Evolutionary conservation across 108 stramenopile genomes (phyloP).

Genomic region (Skeletonema costatum): DNA sequence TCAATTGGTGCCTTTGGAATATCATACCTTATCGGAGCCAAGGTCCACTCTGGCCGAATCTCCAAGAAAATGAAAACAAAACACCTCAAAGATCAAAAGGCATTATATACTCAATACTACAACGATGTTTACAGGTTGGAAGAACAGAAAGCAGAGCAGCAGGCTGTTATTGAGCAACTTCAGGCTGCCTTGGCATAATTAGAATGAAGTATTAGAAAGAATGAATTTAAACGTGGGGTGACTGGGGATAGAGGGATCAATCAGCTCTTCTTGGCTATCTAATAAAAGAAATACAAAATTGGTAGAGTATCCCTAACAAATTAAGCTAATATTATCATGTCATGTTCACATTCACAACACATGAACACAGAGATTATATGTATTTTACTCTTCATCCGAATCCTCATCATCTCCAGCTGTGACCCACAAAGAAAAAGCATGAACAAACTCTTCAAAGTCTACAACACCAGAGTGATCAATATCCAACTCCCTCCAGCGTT

Average conservation of each 20-base stretch:
- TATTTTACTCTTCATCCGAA: slow-evolving; percentile 1
- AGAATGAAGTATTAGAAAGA: neutral
- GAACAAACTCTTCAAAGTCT: slow-evolving; percentile 54
- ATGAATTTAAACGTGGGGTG: neutral
- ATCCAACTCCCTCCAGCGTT: slow-evolving; percentile 49
- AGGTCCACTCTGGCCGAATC: slow-evolving; percentile 68
- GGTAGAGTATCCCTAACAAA: neutral
- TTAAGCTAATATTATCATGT: neutral
- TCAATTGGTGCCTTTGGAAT: slow-evolving; percentile 48
- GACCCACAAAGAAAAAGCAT: slow-evolving; percentile 49
- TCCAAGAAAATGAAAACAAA: slow-evolving; percentile 79
- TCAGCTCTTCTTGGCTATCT: neutral
- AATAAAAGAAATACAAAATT: neutral
- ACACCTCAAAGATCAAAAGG: slow-evolving; percentile 88
- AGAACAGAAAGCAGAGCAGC: slow-evolving; percentile 80
- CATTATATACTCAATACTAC: slow-evolving; percentile 91
- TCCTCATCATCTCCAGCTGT: slow-evolving; percentile 47
- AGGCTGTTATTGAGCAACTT: slow-evolving; percentile 50
- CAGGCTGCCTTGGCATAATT: slow-evolving; percentile 44
- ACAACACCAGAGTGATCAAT: slow-evolving; percentile 41
- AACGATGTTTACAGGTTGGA: slow-evolving; percentile 89
- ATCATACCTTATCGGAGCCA: slow-evolving; percentile 77
- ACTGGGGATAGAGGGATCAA: neutral
- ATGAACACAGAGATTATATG: neutral
- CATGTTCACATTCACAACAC: too few species aligned